A percentile compares a stretch with the other conserved stretches of the same genome.
These are phyloP conservation scores for Botrytis hyacinthi DNA, from an alignment of 2,329 filamentous ascomycete genomes.

Conservation along the genomic window DNA sequence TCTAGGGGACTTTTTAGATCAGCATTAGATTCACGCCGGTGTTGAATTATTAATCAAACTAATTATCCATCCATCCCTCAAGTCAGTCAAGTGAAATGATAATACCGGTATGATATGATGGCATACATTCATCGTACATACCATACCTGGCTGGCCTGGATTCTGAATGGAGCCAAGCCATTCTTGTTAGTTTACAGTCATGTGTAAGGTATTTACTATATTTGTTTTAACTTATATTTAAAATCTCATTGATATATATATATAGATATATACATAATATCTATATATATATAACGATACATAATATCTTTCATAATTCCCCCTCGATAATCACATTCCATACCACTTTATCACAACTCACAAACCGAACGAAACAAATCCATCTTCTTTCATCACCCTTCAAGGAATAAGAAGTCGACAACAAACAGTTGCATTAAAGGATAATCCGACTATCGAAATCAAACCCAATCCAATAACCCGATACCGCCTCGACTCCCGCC, in stretches of 20 bases:
- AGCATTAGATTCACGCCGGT: background rate
- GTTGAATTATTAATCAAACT: background rate
- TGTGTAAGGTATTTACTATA: background rate
- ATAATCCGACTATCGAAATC: conserved; percentile 12
- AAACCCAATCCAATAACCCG: background rate
- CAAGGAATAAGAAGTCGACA: conserved; percentile 16
- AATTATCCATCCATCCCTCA: background rate
- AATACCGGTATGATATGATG: too few relatives aligned
- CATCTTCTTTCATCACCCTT: background rate
- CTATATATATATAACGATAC: too few relatives aligned
- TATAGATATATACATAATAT: too few relatives aligned
- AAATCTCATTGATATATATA: background rate
- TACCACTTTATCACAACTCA: background rate
- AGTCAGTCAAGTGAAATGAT: background rate
- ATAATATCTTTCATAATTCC: background rate
- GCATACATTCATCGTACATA: background rate
- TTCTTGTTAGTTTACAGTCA: background rate
- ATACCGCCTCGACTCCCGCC: conserved; percentile 18
- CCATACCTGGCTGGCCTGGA: background rate
- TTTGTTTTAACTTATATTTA: too few relatives aligned
- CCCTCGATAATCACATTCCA: background rate
- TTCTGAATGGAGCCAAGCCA: background rate
- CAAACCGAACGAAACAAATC: background rate
- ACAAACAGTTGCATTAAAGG: conserved; percentile 19
- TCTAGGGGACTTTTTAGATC: background rate